Conservation (phyloP, 2,329 filamentous ascomycete species). For the Emmonsia crescens region DNA sequence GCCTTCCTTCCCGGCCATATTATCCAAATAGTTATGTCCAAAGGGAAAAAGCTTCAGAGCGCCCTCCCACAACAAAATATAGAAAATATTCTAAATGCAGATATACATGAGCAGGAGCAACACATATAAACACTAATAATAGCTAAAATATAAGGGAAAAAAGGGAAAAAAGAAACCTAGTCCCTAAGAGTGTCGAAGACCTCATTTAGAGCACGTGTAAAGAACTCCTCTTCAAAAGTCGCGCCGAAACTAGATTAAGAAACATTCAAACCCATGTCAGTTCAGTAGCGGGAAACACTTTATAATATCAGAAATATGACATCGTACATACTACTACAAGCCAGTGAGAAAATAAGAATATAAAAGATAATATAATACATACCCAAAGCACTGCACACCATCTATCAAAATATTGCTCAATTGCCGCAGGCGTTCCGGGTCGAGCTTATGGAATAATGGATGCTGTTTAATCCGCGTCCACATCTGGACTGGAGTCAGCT, state of each 20-base stretch:
- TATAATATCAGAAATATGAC: background rate
- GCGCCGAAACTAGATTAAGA: background rate
- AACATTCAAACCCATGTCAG: background rate
- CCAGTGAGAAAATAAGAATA: background rate
- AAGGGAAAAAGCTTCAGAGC: background rate
- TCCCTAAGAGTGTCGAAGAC: background rate
- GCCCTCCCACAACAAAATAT: background rate
- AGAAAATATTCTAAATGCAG: background rate
- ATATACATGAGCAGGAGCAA: background rate
- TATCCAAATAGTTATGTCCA: too few species aligned
- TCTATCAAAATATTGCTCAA: slow-evolving; percentile 22
- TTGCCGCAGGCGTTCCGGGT: slow-evolving; percentile 17
- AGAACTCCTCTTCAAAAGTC: background rate
- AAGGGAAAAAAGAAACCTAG: background rate
- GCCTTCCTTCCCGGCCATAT: too few species aligned
- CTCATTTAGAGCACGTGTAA: background rate
- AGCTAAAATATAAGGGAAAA: too few species aligned
- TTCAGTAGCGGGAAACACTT: slow-evolving; percentile 10
- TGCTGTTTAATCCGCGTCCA: slow-evolving; percentile 27
- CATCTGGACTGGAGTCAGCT: slow-evolving; percentile 32
- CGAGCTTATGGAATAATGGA: slow-evolving; percentile 23
- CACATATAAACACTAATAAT: background rate
- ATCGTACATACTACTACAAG: background rate
- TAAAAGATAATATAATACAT: slow-evolving; percentile 8
- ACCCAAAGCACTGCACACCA: slow-evolving; percentile 32